These are phyloP conservation scores for Fistulina hepatica DNA, from an alignment of 1,284 basidiomycete species.

Conservation along the genomic window DNA sequence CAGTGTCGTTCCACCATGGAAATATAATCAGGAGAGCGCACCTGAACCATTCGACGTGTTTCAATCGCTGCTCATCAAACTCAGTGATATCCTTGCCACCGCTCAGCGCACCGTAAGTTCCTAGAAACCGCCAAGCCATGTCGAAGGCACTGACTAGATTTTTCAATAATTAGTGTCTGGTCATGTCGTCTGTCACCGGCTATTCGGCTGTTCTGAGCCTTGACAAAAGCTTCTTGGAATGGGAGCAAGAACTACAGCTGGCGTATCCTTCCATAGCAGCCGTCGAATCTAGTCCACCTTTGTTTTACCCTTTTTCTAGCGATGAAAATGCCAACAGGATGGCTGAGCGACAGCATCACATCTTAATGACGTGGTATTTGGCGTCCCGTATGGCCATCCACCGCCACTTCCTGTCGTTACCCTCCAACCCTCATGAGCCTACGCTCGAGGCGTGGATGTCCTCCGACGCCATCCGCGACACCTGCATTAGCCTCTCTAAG, in stretches of 20 bases:
- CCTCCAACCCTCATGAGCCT: no score
- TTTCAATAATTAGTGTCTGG: not conserved
- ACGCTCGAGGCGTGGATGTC: not conserved
- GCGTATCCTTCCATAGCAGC: no score
- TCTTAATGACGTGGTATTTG: constrained; percentile 31
- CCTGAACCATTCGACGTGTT: constrained; percentile 27
- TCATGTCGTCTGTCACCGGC: not conserved
- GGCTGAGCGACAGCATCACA: constrained; percentile 26
- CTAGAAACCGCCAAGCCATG: not conserved
- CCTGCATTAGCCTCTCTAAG: not conserved
- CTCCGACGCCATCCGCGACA: not conserved
- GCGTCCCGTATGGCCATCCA: constrained; percentile 28
- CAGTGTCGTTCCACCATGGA: constrained; percentile 28
- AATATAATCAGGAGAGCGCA: constrained; percentile 21
- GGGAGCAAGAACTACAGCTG: not conserved
- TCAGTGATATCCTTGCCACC: constrained; percentile 20
- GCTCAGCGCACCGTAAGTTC: not conserved
- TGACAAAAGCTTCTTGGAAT: not conserved
- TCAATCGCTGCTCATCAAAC: constrained; percentile 27
- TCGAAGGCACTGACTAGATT: not conserved
- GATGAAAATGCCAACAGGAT: constrained; percentile 2
- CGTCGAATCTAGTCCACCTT: not conserved
- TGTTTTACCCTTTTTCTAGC: not conserved
- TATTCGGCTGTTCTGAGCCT: not conserved
- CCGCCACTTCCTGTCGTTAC: constrained; percentile 23